Base-by-base conservation (phyloP, 768 basidiomycete species). In the Exidia glandulosa region DNA sequence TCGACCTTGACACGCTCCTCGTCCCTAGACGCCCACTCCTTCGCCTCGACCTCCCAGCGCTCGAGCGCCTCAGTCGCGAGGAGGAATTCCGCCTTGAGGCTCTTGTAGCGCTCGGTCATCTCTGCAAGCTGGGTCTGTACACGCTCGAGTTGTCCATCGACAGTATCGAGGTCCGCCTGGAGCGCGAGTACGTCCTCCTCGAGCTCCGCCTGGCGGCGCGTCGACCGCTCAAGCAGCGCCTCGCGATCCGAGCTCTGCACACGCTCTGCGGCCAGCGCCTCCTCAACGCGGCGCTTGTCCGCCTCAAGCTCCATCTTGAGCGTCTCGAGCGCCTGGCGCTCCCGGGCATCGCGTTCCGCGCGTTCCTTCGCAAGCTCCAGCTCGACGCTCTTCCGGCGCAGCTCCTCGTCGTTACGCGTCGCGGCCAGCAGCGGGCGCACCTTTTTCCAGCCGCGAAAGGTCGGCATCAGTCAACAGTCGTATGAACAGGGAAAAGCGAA, bases 341-440 rank as follows among this genome's bases (percentile, higher is more conserved):
- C 95, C 60, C 79, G 79, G 65, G 88, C 84, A 60, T 98, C 95
- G 31, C 87, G 81, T 68, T 94, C 91, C 0, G 91, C 92, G 7
- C 88, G 78, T 67, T 96, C 93, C 67, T 85, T 88, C 58, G 85
- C 81, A 55, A 93, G 74, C 1, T 81, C 75, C 13, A 97, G 75
- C 67, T 99, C 96, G 1, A 84, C 77, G 59, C 93, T 90, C 70
- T 95, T 95, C 71, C 82, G 81, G 16, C 88, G 81, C 4, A 98
- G 79, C 69, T 95, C 95, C 41, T 94, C 93, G 67, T 98, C 95
- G 63, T 84, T 88, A 19, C 93, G 79, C 1, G 95, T 95, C 0
- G 94, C 94, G 25, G 91, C 91, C 32, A 99, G 80, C 14, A 98
- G 71, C 0, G 96, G 96, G 33, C 94, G 88, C 23, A 99, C 86